Base-by-base conservation (phyloP, 768 basidiomycete species). In the Trametes sanguinea region DNA sequence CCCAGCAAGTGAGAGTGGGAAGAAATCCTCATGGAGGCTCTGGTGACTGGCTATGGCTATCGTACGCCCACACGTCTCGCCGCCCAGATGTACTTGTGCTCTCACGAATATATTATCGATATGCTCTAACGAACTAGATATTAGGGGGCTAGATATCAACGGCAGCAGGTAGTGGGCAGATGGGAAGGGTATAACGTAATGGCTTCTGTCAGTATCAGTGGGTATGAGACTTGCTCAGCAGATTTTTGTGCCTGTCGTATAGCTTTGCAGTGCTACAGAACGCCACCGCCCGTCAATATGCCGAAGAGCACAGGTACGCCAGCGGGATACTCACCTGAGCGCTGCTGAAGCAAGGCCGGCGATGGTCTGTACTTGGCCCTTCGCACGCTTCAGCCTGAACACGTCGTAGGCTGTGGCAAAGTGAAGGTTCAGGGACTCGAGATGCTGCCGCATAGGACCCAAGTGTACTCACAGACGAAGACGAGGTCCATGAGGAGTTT, bases 401-500 rank as follows among this genome's bases (percentile, higher is more conserved):
- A 93, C 74, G 56, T 92, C 87, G 70, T 89, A 94, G 6, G 89
- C 92, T 94, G 68, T 54, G 42, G 51, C 62, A 22, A 6, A 43
- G 7, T 6, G n/a, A 43, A 43, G 42, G 42, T 5, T 43, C 13
- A 14, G n/a, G n/a, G 14, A n/a, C 8, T 14, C 14, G 10, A 43
- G 10, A n/a, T n/a, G 14, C 42, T n/a, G 14, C 14, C 4, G 7
- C 7, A 14, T 43, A 16, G 14, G 42, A 10, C 6, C 11, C 9
- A 43, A 14, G 42, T 14, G 42, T 4, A 73, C 84, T 75, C 71
- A 94, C 92, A 92, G 71, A 93, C 92, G 75, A 94, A 94, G 68
- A 92, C 84, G 63, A 94, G 76, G 73, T 94, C 92, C 90, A 93
- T 91, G 45, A 82, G 68, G 61, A 94, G 76, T 77, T 94, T 94